Percentiles rank a stretch among this genome's conserved stretches.
phyloP scores from a whole-genome alignment of 2,329 filamentous ascomycete genomes.

The Herpotrichia juniperi region DNA sequence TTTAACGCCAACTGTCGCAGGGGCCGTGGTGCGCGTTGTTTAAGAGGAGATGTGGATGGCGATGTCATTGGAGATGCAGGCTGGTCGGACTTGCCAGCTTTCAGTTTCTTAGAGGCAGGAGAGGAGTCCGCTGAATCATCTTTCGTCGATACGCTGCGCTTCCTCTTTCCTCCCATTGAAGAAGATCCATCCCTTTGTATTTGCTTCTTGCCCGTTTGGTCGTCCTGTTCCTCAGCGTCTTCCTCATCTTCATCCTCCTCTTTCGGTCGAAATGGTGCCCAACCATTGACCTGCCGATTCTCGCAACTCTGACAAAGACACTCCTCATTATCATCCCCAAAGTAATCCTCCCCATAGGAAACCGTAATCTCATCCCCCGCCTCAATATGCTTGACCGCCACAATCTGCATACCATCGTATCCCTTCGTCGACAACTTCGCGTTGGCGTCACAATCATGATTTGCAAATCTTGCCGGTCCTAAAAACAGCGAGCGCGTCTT shows the following conservation, averaged over 20 bases:
- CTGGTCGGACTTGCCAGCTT: constrained; percentile 7
- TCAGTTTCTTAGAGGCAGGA: constrained; percentile 21
- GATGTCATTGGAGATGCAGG: not conserved
- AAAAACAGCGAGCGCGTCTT: constrained; percentile 92
- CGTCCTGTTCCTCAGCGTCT: constrained; percentile 40
- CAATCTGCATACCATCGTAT: constrained; percentile 86
- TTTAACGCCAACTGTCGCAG: constrained; percentile 34
- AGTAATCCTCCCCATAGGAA: constrained; percentile 94
- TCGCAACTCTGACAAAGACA: constrained; percentile 93
- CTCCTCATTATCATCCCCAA: constrained; percentile 92
- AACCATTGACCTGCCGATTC: constrained; percentile 75
- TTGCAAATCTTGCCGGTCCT: constrained; percentile 93
- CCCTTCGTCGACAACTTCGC: constrained; percentile 84
- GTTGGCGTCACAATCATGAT: constrained; percentile 96
- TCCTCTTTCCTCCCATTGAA: constrained; percentile 34
- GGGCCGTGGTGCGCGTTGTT: constrained; percentile 21
- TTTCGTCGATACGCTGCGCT: constrained; percentile 24
- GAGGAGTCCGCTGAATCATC: constrained; percentile 18
- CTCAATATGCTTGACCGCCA: constrained; percentile 80
- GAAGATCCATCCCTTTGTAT: constrained; percentile 10
- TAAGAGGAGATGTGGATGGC: constrained; percentile 10
- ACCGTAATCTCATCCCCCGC: constrained; percentile 95
- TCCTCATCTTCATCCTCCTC: constrained; percentile 47
- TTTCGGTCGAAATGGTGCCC: constrained; percentile 61
- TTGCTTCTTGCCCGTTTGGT: constrained; percentile 11